Evolutionary conservation across 768 basidiomycete genomes (phyloP).

Genomic region (Boletus sensibilis): DNA sequence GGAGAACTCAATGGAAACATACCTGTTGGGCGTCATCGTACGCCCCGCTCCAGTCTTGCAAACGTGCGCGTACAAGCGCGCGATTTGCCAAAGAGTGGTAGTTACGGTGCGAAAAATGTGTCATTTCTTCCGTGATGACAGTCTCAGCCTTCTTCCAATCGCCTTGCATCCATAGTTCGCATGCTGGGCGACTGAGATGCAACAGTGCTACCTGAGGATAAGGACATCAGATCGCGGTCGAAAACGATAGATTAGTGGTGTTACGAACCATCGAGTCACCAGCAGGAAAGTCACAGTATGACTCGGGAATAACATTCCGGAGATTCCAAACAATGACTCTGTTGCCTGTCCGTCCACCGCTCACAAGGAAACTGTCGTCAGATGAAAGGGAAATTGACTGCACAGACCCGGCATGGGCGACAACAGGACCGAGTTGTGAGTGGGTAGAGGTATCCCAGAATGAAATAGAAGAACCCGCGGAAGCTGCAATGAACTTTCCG

Average conservation of each 20-base stretch:
- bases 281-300: background rate
- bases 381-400: conserved; percentile 13
- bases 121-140: conserved; percentile 8
- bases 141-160: conserved; percentile 8
- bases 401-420: conserved; percentile 5
- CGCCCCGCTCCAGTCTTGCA: conserved; percentile 9
- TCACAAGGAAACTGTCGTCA: conserved; percentile 9
- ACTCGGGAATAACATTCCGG: conserved; percentile 5
- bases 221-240: background rate
- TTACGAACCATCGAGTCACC: background rate
- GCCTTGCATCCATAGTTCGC: conserved; percentile 6
- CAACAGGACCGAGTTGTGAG: conserved; percentile 8
- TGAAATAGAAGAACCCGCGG: conserved; percentile 8
- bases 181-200: background rate
- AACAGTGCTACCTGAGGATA: conserved; percentile 5
- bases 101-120: background rate
- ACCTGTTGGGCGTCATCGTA: conserved; percentile 12
- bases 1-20: background rate
- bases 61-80: conserved; percentile 10
- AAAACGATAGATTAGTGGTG: background rate
- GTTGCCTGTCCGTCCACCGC: conserved; percentile 6
- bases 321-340: conserved; percentile 10
- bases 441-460: conserved; percentile 15
- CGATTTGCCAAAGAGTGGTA: conserved; percentile 5
- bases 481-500: conserved; percentile 13